These are phyloP conservation scores for Camellia sinensis DNA, from an alignment of 148 eudicot species.

Conservation along the genomic window DNA sequence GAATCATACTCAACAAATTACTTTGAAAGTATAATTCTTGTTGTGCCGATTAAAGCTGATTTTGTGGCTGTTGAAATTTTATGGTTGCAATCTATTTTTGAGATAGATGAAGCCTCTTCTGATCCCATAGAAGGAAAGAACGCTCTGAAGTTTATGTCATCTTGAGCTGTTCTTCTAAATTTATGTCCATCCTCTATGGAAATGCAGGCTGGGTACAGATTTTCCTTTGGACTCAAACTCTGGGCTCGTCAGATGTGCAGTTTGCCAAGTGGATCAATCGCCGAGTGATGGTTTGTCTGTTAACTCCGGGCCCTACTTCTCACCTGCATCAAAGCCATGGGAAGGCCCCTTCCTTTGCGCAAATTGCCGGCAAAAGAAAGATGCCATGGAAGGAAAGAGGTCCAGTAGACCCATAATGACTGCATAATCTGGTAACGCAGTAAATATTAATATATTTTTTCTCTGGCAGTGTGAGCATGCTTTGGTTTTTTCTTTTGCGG, in stretches of 20 bases:
- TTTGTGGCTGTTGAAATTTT: background rate
- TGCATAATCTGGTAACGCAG: slow-evolving; percentile 42
- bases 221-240: slow-evolving; percentile 62
- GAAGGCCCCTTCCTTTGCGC: slow-evolving; percentile 91
- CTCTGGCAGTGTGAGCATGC: slow-evolving; percentile 51
- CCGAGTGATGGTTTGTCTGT: slow-evolving; percentile 66
- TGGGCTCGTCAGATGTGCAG: slow-evolving; percentile 77
- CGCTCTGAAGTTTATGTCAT: background rate
- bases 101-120: background rate
- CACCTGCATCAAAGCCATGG: slow-evolving; percentile 82
- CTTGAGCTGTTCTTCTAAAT: slow-evolving; percentile 7
- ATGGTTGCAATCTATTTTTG: background rate
- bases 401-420: slow-evolving; percentile 40
- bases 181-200: background rate
- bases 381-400: slow-evolving; percentile 99
- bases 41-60: background rate
- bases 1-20: background rate
- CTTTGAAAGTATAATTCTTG: background rate
- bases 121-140: background rate
- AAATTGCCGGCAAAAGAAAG: slow-evolving; percentile 82
- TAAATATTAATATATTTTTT: slow-evolving; percentile 50
- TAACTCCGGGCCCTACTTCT: slow-evolving; percentile 74
- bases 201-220: slow-evolving; percentile 87
- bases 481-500: slow-evolving; percentile 18
- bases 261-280: slow-evolving; percentile 90